Conservation (phyloP, 176 grass and related monocot genomes). For the Triticum turgidum region DNA sequence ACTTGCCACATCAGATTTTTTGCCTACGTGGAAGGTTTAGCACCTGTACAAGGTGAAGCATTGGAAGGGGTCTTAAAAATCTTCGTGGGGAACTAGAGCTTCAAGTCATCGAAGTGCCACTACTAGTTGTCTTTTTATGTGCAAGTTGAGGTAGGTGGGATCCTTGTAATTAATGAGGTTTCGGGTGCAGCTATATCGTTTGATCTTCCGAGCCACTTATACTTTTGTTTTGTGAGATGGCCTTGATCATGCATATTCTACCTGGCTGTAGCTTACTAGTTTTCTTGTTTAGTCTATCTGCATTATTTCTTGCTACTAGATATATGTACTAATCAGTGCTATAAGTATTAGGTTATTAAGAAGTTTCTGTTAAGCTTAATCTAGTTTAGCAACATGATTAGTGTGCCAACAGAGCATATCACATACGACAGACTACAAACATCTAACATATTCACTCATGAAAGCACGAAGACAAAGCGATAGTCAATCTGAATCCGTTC, state of each 20-base stretch:
- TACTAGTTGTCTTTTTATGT: constrained; percentile 17
- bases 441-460: too few relatives aligned
- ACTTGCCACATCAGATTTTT: too few relatives aligned
- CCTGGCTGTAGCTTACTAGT: not conserved
- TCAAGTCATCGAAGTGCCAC: constrained; percentile 15
- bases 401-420: too few relatives aligned
- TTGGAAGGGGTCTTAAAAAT: not conserved
- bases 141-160: constrained; percentile 24
- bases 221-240: not conserved
- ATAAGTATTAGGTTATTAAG: too few relatives aligned
- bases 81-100: constrained; percentile 5
- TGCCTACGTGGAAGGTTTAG: too few relatives aligned
- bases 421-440: too few relatives aligned
- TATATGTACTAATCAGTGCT: too few relatives aligned
- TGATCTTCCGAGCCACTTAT: not conserved
- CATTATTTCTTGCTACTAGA: not conserved
- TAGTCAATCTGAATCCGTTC: too few relatives aligned
- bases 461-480: too few relatives aligned
- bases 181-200: not conserved
- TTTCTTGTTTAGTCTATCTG: not conserved
- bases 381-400: too few relatives aligned
- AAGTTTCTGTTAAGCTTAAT: too few relatives aligned
- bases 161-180: constrained; percentile 15
- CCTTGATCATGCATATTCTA: constrained; percentile 4
- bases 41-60: too few relatives aligned